Evolutionary conservation across 2,329 filamentous ascomycete genomes (phyloP).

Genomic region (Ophioceras dolichostomum): DNA sequence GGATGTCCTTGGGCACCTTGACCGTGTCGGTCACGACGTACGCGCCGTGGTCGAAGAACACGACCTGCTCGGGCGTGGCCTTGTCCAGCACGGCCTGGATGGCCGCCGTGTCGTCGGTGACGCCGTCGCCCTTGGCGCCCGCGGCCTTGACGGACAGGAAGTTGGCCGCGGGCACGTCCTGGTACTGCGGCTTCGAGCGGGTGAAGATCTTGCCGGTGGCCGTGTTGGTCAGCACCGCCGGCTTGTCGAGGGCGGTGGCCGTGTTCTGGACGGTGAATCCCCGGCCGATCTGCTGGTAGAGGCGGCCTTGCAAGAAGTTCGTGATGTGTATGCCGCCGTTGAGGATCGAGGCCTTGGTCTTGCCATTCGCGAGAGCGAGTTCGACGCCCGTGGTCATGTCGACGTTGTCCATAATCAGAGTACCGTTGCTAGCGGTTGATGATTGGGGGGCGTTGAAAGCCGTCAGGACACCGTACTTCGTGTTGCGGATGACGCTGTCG

Average conservation of each 20-base stretch:
- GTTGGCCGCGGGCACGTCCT: slow-evolving; percentile 46
- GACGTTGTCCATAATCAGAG: slow-evolving; percentile 78
- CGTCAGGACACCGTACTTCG: slow-evolving; percentile 64
- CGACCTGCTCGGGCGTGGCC: slow-evolving; percentile 48
- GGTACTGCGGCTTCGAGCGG: slow-evolving; percentile 82
- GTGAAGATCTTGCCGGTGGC: slow-evolving; percentile 60
- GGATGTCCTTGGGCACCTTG: slow-evolving; percentile 64
- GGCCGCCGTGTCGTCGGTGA: slow-evolving; percentile 73
- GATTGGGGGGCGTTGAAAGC: slow-evolving; percentile 45
- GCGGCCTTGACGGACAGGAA: slow-evolving; percentile 76
- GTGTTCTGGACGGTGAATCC: slow-evolving; percentile 47
- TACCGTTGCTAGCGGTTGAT: slow-evolving; percentile 60
- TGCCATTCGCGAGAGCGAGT: slow-evolving; percentile 50
- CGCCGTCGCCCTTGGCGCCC: slow-evolving; percentile 80
- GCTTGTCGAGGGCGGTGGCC: slow-evolving; percentile 47
- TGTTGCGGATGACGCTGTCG: slow-evolving; percentile 70
- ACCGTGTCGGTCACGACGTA: slow-evolving; percentile 61
- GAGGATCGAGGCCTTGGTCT: slow-evolving; percentile 48
- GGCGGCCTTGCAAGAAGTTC: slow-evolving; percentile 70
- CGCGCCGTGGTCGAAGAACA: slow-evolving; percentile 66
- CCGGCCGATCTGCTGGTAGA: slow-evolving; percentile 43
- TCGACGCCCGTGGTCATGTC: slow-evolving; percentile 61
- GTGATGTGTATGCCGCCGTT: slow-evolving; percentile 55
- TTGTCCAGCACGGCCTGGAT: slow-evolving; percentile 69
- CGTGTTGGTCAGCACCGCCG: slow-evolving; percentile 48